phyloP scores from a whole-genome alignment of 2,329 filamentous ascomycete genomes.

The Hypoxylon sp. region DNA sequence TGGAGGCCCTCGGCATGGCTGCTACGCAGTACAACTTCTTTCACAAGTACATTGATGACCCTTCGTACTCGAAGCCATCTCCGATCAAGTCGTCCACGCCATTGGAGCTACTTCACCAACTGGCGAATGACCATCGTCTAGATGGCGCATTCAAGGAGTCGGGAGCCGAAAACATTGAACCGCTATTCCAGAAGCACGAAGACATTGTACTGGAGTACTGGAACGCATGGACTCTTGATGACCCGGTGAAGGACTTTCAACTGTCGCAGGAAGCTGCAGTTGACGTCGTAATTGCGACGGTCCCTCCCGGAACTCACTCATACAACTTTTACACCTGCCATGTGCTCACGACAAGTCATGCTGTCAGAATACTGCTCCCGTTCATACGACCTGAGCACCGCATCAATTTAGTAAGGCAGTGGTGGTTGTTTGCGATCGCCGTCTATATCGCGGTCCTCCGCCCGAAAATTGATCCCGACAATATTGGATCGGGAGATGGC shows the following conservation, averaged over 20 bases:
- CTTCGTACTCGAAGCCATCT: constrained; percentile 77
- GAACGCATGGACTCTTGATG: constrained; percentile 84
- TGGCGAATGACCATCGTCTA: constrained; percentile 79
- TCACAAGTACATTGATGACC: constrained; percentile 79
- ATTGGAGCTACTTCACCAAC: constrained; percentile 78
- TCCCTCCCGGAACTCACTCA: constrained; percentile 69
- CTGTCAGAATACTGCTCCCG: constrained; percentile 87
- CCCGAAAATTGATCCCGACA: constrained; percentile 78
- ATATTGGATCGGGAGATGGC: constrained; percentile 72
- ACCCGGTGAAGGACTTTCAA: constrained; percentile 81
- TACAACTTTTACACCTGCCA: constrained; percentile 91
- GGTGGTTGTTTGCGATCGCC: constrained; percentile 87
- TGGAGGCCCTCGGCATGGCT: constrained; percentile 85
- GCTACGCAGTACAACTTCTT: constrained; percentile 71
- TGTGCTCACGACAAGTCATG: constrained; percentile 87
- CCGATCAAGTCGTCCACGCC: constrained; percentile 73
- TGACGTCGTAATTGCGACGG: constrained; percentile 74
- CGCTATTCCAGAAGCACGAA: constrained; percentile 78
- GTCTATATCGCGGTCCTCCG: constrained; percentile 83
- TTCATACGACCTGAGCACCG: constrained; percentile 81
- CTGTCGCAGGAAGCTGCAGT: constrained; percentile 76
- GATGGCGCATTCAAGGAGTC: constrained; percentile 73
- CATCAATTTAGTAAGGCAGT: constrained; percentile 81
- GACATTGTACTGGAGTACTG: constrained; percentile 85
- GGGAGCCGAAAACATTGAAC: constrained; percentile 74